phyloP scores from a whole-genome alignment of 345 rosid genomes.

The Hibiscus tridactylites region DNA sequence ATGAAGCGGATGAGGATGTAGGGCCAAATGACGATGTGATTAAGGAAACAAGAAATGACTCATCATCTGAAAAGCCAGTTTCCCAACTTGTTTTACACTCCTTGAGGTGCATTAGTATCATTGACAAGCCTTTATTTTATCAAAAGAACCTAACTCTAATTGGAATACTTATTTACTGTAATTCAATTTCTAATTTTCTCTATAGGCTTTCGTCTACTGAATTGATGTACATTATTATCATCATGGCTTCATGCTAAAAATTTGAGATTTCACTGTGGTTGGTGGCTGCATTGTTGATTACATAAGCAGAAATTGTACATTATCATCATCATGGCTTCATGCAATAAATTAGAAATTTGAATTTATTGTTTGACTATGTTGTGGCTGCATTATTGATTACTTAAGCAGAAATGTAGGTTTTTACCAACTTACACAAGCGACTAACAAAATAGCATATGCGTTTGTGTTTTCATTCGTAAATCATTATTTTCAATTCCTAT shows the following conservation, averaged over 20 bases:
- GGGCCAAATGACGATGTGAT: conserved; percentile 20
- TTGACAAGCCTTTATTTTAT: conserved; percentile 3
- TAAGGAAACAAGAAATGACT: conserved; percentile 23
- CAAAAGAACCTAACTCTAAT: neutral
- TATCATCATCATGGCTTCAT: neutral
- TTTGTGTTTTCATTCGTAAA: neutral
- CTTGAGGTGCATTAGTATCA: conserved; percentile 39
- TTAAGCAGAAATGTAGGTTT: neutral
- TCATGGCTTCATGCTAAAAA: neutral
- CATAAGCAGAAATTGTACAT: neutral
- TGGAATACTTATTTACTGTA: neutral
- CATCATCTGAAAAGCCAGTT: conserved; percentile 24
- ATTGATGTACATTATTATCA: neutral
- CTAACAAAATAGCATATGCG: neutral
- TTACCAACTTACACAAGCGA: neutral
- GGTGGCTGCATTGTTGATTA: neutral
- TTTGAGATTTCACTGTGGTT: neutral
- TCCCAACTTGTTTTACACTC: conserved; percentile 34
- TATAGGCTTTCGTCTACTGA: too few relatives aligned
- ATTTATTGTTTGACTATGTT: neutral
- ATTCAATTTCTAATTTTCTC: neutral
- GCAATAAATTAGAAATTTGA: neutral
- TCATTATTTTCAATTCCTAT: neutral
- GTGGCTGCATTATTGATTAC: neutral
- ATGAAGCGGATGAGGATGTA: conserved; percentile 58